phyloP scores from a whole-genome alignment of 176 grass and related monocot genomes.

The Hyparrhenia diplandra region DNA sequence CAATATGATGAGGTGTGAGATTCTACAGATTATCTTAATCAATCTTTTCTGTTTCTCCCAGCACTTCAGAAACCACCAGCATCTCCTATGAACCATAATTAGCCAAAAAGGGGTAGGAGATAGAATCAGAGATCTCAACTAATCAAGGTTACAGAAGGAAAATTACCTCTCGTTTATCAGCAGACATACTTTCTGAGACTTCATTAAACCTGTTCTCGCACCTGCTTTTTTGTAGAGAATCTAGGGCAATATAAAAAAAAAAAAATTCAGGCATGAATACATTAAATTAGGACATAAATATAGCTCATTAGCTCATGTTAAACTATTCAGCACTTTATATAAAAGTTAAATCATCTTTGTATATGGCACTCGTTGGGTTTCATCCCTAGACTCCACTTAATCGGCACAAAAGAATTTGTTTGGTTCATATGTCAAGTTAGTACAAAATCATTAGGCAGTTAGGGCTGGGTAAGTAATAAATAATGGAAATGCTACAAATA shows the following conservation, averaged over 20 bases:
- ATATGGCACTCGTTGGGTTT: background rate
- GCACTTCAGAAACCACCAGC: slow-evolving; percentile 22
- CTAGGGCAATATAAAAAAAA: slow-evolving; percentile 34
- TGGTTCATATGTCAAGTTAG: background rate
- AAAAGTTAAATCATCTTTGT: background rate
- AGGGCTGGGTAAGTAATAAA: background rate
- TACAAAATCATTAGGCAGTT: background rate
- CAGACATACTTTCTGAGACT: slow-evolving; percentile 73
- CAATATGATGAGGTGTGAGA: background rate
- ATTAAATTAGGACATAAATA: slow-evolving; percentile 21
- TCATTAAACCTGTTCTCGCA: slow-evolving; percentile 97
- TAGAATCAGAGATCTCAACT: background rate
- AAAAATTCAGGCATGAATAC: slow-evolving; percentile 27
- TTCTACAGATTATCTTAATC: background rate
- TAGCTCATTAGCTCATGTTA: slow-evolving; percentile 8
- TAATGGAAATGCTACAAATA: slow-evolving; percentile 8
- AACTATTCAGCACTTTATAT: background rate
- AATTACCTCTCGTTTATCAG: slow-evolving; percentile 94
- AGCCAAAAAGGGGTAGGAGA: background rate
- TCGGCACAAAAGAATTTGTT: background rate
- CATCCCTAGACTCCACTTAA: background rate
- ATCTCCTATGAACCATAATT: background rate
- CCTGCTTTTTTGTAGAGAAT: slow-evolving; percentile 99
- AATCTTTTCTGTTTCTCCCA: slow-evolving; percentile 5
- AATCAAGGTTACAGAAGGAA: slow-evolving; percentile 29